Percentiles rank a stretch among this genome's conserved stretches.
These are phyloP conservation scores for Fusarium sp. DNA, from an alignment of 2,329 filamentous ascomycete species.

Conservation along the genomic window DNA sequence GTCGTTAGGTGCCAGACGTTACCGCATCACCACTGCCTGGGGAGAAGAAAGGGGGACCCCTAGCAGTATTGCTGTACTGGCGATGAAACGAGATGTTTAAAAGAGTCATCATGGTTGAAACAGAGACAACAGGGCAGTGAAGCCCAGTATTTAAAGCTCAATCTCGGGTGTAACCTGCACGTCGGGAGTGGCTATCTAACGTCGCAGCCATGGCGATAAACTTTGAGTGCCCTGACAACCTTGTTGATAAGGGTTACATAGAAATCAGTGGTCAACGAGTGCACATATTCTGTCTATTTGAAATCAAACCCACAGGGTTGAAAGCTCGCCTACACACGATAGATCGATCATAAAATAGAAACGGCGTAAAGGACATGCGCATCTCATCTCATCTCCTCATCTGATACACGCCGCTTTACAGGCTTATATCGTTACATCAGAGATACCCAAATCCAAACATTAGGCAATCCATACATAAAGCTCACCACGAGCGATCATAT, in stretches of 20 bases:
- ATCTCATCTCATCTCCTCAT: conserved; percentile 6
- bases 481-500: conserved; percentile 33
- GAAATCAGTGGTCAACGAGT: not conserved
- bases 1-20: too few relatives aligned
- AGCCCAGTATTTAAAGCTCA: not conserved
- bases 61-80: not conserved
- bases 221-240: not conserved
- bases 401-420: conserved; percentile 10
- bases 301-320: conserved; percentile 18
- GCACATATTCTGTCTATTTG: conserved; percentile 36
- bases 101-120: not conserved
- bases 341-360: conserved; percentile 26
- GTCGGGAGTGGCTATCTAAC: not conserved
- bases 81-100: not conserved
- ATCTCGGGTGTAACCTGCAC: not conserved
- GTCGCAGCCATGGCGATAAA: not conserved
- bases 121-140: not conserved
- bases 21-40: too few relatives aligned
- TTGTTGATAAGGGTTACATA: not conserved
- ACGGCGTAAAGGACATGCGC: conserved; percentile 25
- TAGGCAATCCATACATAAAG: conserved; percentile 34
- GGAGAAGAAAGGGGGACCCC: not conserved
- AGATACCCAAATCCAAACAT: conserved; percentile 36
- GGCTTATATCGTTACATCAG: conserved; percentile 20
- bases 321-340: conserved; percentile 25